Percentiles rank a stretch among this genome's conserved stretches.
These are phyloP conservation scores for Acer campestre DNA, from an alignment of 345 rosid genomes.

Conservation along the genomic window DNA sequence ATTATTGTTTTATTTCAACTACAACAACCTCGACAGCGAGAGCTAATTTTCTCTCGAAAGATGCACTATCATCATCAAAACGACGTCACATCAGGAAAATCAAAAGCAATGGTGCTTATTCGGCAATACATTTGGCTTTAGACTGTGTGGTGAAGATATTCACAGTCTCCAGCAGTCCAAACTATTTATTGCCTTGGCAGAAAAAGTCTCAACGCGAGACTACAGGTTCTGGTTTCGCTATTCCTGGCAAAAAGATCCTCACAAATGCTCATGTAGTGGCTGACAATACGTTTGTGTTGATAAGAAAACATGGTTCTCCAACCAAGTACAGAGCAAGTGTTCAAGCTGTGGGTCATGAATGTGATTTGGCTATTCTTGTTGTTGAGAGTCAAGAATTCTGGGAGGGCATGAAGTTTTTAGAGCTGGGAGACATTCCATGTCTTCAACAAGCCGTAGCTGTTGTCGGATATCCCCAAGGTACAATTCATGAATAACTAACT, in stretches of 20 bases:
- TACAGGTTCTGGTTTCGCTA: constrained; percentile 76
- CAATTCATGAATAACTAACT: not conserved
- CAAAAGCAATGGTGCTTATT: constrained; percentile 26
- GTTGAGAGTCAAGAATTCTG: constrained; percentile 71
- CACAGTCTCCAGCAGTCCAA: constrained; percentile 57
- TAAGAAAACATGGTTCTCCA: constrained; percentile 84
- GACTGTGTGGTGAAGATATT: constrained; percentile 77
- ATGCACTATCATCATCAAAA: not conserved
- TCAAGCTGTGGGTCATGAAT: constrained; percentile 79
- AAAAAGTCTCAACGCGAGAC: constrained; percentile 76
- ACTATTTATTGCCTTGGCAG: constrained; percentile 73
- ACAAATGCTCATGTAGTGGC: constrained; percentile 94
- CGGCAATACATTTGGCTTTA: constrained; percentile 50
- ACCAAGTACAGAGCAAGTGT: constrained; percentile 68
- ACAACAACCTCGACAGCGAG: not conserved
- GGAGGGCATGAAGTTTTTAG: constrained; percentile 62
- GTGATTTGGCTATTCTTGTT: constrained; percentile 78
- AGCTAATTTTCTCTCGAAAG: not conserved
- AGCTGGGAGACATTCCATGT: constrained; percentile 74
- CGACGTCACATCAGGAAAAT: not conserved
- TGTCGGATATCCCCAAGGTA: constrained; percentile 95
- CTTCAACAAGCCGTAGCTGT: constrained; percentile 81
- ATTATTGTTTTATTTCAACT: not conserved
- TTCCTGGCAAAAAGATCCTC: constrained; percentile 67
- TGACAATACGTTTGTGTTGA: constrained; percentile 78